phyloP scores from a whole-genome alignment of 805 yeast genomes.

The Spathaspora gorwiae region DNA sequence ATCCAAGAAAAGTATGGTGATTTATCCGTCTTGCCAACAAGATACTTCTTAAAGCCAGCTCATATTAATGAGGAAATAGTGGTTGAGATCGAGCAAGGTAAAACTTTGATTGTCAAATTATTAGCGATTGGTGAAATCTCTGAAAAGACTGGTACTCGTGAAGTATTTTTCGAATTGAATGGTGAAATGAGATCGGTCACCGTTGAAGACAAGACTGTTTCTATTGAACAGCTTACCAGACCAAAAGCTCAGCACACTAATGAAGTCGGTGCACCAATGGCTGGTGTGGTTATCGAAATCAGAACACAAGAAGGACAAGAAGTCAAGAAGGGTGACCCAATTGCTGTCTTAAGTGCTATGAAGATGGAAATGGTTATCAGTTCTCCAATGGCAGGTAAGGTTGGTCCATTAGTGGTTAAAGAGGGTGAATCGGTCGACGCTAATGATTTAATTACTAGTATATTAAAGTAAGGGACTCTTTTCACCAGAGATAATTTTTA shows the following conservation, averaged over 20 bases:
- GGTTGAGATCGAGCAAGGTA: constrained; percentile 92
- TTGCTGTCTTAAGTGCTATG: constrained; percentile 95
- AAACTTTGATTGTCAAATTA: constrained; percentile 82
- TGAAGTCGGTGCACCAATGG: constrained; percentile 98
- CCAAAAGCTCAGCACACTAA: constrained; percentile 91
- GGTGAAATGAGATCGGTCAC: constrained; percentile 98
- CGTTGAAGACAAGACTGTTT: constrained; percentile 81
- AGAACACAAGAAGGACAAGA: constrained; percentile 83
- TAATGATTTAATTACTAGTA: constrained; percentile 65
- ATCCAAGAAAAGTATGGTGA: constrained; percentile 79
- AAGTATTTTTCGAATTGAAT: constrained; percentile 94
- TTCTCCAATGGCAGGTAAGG: constrained; percentile 84
- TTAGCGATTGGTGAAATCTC: constrained; percentile 91
- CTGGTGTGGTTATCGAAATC: constrained; percentile 95
- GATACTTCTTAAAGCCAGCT: constrained; percentile 84
- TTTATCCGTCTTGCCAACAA: constrained; percentile 88
- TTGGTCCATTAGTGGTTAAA: constrained; percentile 70
- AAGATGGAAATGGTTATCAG: constrained; percentile 99
- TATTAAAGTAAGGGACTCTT: constrained; percentile 17
- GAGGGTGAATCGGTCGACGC: constrained; percentile 97
- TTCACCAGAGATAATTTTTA: not conserved
- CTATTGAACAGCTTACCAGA: constrained; percentile 79
- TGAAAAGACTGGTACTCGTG: constrained; percentile 82
- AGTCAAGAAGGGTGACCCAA: constrained; percentile 94
- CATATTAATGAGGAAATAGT: constrained; percentile 82